Base-by-base conservation (phyloP, 108 stramenopile species). In the Cyclostephanos invisitatus region DNA sequence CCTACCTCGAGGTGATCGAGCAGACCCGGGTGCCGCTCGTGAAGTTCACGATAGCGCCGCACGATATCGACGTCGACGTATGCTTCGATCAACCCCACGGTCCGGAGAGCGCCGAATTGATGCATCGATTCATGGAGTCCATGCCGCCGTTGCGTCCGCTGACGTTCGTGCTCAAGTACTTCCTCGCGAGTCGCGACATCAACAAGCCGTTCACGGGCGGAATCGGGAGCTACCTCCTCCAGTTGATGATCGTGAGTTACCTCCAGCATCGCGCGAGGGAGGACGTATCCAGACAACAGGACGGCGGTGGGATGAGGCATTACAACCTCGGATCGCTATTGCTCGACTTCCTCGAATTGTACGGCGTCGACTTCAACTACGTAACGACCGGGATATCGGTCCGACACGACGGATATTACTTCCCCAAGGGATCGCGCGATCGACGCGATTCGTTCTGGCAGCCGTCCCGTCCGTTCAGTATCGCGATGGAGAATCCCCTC, bases 141-240 rank as follows among this genome's bases (percentile, higher is more conserved):
- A 85, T 96, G 73, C 94, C 96, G 12, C 91, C 95, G 2, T 70
- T 98, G 5, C 81, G 93, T n/a, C 95, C 96, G 27, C 71, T 97
- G 38, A 91, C 96, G n/a, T 85, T 97, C 74, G 90, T 96, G 7
- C 83, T 98, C 59, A 98, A 97, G 75, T 90, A 94, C 82, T 95
- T 94, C 71, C 77, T 97, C 89, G 83, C 91, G 20, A 87, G 95
- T 64, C 70, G 98, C 21, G 91, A 84, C 8, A 78, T 96, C 35
- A 96, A 97, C 73, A 93, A 98, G 65, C 97, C 98, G 5, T 99
- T 91, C 68, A 87, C 86, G 14, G 98, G 98, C 0, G 98, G 98
- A 10, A 78, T 97, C 11, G 98, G 97, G 25, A 91, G 90, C 22
- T 99, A 93, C 62, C 62, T 98, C 66, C 62, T 98, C 25, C 94